Conservation (phyloP, 1,139 yeast species). For the Kodamaea derodonti region DNA sequence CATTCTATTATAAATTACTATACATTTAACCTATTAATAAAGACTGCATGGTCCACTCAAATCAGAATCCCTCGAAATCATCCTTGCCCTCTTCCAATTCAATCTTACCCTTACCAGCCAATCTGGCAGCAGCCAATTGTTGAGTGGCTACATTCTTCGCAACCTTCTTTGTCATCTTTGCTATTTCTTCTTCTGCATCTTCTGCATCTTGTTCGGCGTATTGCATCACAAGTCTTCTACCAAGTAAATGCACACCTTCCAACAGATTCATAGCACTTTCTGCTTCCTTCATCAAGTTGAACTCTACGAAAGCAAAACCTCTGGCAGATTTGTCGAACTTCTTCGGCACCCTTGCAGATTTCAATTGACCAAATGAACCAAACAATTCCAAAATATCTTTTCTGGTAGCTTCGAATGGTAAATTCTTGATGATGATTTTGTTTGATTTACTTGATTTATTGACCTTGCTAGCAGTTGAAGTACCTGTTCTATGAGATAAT, state of each 20-base stretch:
- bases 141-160: slow-evolving; percentile 76
- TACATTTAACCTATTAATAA: too few relatives aligned
- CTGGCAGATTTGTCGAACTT: slow-evolving; percentile 93
- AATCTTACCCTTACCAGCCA: slow-evolving; percentile 70
- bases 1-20: too few relatives aligned
- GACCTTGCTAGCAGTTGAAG: slow-evolving; percentile 21
- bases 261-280: slow-evolving; percentile 93
- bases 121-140: slow-evolving; percentile 68
- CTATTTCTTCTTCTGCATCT: slow-evolving; percentile 87
- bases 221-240: slow-evolving; percentile 94
- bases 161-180: slow-evolving; percentile 83
- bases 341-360: slow-evolving; percentile 93
- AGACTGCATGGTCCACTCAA: too few relatives aligned
- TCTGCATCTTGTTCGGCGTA: slow-evolving; percentile 81
- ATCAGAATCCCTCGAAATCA: slow-evolving; percentile 18
- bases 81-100: slow-evolving; percentile 58
- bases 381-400: slow-evolving; percentile 87
- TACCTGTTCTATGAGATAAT: slow-evolving; percentile 70
- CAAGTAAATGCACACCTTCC: slow-evolving; percentile 94
- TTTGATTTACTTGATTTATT: slow-evolving; percentile 44
- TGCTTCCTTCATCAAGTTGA: slow-evolving; percentile 83
- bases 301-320: slow-evolving; percentile 98
- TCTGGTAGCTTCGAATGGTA: slow-evolving; percentile 94
- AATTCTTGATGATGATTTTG: slow-evolving; percentile 89
- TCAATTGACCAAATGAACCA: slow-evolving; percentile 90